Percentiles rank a stretch among this genome's conserved stretches.
phyloP scores from a whole-genome alignment of 1,139 yeast species.

The Taphrina deformans region DNA sequence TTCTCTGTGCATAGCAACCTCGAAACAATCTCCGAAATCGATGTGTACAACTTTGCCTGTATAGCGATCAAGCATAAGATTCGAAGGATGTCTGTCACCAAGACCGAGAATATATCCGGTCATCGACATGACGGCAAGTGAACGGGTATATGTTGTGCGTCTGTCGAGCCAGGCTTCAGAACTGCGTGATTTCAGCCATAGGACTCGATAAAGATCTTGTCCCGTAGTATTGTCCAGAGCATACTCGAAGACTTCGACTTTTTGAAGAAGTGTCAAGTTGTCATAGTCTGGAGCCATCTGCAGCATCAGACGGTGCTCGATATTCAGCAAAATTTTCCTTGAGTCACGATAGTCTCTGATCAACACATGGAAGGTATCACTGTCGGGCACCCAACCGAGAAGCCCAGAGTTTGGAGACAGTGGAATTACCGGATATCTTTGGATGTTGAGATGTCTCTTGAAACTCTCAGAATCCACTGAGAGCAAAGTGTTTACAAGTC shows the following conservation, averaged over 20 bases:
- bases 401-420: slow-evolving; percentile 96
- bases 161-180: slow-evolving; percentile 98
- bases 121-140: slow-evolving; percentile 98
- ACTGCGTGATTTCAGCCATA: slow-evolving; percentile 94
- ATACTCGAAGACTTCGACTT: slow-evolving; percentile 93
- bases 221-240: slow-evolving; percentile 95
- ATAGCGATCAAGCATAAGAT: slow-evolving; percentile 87
- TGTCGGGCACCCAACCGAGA: slow-evolving; percentile 94
- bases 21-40: slow-evolving; percentile 99
- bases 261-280: slow-evolving; percentile 78
- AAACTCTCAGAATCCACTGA: slow-evolving; percentile 92
- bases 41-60: slow-evolving; percentile 96
- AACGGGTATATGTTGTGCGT: slow-evolving; percentile 91
- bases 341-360: slow-evolving; percentile 91
- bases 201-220: slow-evolving; percentile 89
- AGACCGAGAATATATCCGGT: slow-evolving; percentile 93
- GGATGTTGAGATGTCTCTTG: slow-evolving; percentile 91
- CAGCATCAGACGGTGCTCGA: slow-evolving; percentile 91
- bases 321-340: slow-evolving; percentile 80
- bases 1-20: slow-evolving; percentile 93
- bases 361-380: slow-evolving; percentile 92
- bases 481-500: slow-evolving; percentile 85
- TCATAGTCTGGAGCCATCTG: slow-evolving; percentile 99
- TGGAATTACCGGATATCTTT: slow-evolving; percentile 89
- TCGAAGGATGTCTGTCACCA: slow-evolving; percentile 98